Conservation (phyloP, 495 filamentous ascomycete species). For the Annulohypoxylon maeteangense region DNA sequence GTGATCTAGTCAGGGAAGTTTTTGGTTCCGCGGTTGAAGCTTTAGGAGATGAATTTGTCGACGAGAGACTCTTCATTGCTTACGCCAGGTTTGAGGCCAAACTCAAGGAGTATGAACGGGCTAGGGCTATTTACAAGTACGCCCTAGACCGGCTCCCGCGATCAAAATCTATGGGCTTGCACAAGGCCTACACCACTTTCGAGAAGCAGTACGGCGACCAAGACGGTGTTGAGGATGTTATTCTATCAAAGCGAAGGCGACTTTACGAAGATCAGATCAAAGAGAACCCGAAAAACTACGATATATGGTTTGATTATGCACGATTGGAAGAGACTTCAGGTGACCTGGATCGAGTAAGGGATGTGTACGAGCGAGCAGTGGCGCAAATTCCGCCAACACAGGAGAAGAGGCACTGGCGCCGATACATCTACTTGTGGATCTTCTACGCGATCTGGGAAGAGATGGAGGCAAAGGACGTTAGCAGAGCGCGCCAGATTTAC, state of each 20-base stretch:
- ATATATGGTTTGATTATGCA: constrained; percentile 95
- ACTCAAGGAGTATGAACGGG: constrained; percentile 92
- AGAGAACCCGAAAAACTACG: constrained; percentile 93
- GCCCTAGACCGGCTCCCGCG: constrained; percentile 91
- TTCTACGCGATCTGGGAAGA: constrained; percentile 98
- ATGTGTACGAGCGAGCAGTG: constrained; percentile 95
- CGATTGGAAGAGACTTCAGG: constrained; percentile 86
- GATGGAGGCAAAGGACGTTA: constrained; percentile 78
- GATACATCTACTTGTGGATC: constrained; percentile 97
- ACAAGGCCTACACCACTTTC: constrained; percentile 95
- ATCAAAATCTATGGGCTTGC: constrained; percentile 83
- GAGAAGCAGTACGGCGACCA: constrained; percentile 97
- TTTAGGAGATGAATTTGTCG: constrained; percentile 94
- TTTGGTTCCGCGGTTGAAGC: constrained; percentile 90
- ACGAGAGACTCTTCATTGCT: constrained; percentile 92
- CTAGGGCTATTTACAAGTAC: constrained; percentile 96
- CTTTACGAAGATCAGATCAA: constrained; percentile 94
- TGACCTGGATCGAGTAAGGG: constrained; percentile 82
- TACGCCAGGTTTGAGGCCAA: constrained; percentile 94
- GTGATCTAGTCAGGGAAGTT: constrained; percentile 90
- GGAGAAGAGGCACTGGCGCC: constrained; percentile 96
- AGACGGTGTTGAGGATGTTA: constrained; percentile 94
- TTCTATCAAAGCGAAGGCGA: constrained; percentile 91
- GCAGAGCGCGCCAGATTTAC: constrained; percentile 90
- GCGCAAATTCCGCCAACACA: constrained; percentile 95